Evolutionary conservation across 345 rosid species (phyloP).

Genomic region (Erysimum cheiranthoides): DNA sequence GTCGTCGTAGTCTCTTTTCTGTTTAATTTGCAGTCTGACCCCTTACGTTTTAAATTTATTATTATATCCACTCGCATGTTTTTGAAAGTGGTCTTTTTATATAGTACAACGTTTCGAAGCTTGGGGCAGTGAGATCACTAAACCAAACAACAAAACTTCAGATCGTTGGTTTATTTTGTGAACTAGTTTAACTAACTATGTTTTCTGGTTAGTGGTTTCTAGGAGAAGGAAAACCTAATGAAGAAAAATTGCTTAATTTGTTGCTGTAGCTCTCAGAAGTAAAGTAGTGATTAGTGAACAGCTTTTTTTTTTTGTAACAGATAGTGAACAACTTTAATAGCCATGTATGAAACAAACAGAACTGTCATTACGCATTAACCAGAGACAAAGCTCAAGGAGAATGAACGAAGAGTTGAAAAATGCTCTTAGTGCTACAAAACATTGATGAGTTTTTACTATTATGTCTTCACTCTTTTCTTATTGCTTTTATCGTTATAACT

Average conservation of each 20-base stretch:
- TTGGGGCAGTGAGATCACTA: not conserved
- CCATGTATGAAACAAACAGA: not conserved
- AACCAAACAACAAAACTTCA: too few species aligned
- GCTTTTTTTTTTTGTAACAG: too few species aligned
- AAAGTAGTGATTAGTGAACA: too few species aligned
- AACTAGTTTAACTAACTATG: not conserved
- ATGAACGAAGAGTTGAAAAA: not conserved
- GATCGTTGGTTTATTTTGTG: too few species aligned
- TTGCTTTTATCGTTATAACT: too few species aligned
- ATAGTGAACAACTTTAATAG: not conserved
- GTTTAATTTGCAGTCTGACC: not conserved
- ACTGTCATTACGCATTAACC: not conserved
- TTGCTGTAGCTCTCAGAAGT: not conserved
- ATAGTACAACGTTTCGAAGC: not conserved
- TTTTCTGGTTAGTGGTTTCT: not conserved
- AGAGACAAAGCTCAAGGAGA: not conserved
- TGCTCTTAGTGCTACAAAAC: not conserved
- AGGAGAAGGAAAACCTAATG: not conserved
- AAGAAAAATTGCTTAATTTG: not conserved
- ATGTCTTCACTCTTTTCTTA: too few species aligned
- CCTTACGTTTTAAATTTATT: not conserved
- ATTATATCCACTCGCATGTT: not conserved
- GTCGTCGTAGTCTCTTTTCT: slow-evolving; percentile 10
- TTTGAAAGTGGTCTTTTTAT: not conserved
- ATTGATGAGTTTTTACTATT: too few species aligned